Conservation (phyloP, 2,329 filamentous ascomycete species). For the Ophiostoma perfectum region DNA sequence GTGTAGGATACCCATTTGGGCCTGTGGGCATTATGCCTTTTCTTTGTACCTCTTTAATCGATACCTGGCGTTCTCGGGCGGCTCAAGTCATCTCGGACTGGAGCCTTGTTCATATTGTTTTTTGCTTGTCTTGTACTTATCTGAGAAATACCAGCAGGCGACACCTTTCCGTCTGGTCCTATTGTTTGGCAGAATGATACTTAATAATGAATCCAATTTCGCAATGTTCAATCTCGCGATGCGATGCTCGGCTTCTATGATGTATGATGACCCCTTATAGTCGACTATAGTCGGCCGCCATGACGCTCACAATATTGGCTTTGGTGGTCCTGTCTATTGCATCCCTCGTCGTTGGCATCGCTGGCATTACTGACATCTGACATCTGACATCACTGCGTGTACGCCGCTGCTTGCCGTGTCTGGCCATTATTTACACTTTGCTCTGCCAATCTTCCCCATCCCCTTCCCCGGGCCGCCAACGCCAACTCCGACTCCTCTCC, state of each 20-base stretch:
- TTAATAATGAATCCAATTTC: no score
- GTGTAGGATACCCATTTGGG: not conserved
- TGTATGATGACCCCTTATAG: no score
- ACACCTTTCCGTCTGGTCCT: no score
- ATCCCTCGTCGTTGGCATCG: not conserved
- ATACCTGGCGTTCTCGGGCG: no score
- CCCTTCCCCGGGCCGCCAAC: not conserved
- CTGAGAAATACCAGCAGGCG: no score
- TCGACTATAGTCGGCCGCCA: no score
- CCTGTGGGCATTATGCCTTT: not conserved
- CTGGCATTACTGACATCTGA: not conserved
- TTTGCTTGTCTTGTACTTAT: not conserved
- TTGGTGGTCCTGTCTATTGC: no score
- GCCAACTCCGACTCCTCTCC: not conserved
- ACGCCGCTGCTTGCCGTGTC: not conserved
- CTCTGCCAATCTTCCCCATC: not conserved
- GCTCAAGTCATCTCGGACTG: no score
- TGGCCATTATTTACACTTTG: slow-evolving; percentile 1
- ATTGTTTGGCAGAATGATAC: no score
- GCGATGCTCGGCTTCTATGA: no score
- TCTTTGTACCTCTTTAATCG: not conserved
- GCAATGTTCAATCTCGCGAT: no score
- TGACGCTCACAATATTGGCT: no score
- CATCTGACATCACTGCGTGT: not conserved
- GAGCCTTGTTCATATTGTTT: not conserved